phyloP scores from a whole-genome alignment of 1,284 basidiomycete genomes.

The Pseudozyma sp. region DNA sequence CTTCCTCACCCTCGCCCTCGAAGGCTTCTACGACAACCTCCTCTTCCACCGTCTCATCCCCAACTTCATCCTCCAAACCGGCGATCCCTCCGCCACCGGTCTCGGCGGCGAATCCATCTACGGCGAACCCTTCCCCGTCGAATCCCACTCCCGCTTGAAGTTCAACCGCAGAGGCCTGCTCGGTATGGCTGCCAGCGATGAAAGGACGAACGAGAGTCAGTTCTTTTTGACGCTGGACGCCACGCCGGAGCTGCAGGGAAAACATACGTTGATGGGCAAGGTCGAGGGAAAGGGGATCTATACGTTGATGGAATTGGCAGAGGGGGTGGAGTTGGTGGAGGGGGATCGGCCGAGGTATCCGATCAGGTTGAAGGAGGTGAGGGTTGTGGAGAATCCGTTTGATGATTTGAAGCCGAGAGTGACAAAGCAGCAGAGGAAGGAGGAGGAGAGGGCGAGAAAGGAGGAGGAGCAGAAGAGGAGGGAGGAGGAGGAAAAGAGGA shows the following conservation, averaged over 20 bases:
- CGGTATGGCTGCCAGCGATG: constrained; percentile 83
- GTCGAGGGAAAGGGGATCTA: constrained; percentile 67
- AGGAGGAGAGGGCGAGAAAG: constrained; percentile 80
- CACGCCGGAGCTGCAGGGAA: constrained; percentile 65
- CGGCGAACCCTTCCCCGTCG: constrained; percentile 87
- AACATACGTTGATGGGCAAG: constrained; percentile 64
- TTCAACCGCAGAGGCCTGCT: constrained; percentile 88
- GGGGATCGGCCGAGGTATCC: constrained; percentile 88
- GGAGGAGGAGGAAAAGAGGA: constrained; percentile 11
- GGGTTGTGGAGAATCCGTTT: constrained; percentile 91
- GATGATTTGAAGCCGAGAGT: constrained; percentile 95
- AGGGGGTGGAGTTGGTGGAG: constrained; percentile 78
- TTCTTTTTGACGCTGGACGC: constrained; percentile 67
- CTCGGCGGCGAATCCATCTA: constrained; percentile 75
- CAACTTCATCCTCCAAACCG: constrained; percentile 90
- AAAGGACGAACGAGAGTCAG: constrained; percentile 69
- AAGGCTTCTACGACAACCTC: constrained; percentile 95
- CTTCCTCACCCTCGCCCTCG: constrained; percentile 87
- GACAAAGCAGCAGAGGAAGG: constrained; percentile 87
- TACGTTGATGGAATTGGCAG: constrained; percentile 75
- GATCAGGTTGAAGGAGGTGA: constrained; percentile 84
- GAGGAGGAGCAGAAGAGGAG: constrained; percentile 73
- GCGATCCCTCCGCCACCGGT: constrained; percentile 92
- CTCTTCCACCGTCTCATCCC: constrained; percentile 92
- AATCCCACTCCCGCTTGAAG: constrained; percentile 87